Base-by-base conservation (phyloP, 495 filamentous ascomycete species). In the Coniosporium apollinis region DNA sequence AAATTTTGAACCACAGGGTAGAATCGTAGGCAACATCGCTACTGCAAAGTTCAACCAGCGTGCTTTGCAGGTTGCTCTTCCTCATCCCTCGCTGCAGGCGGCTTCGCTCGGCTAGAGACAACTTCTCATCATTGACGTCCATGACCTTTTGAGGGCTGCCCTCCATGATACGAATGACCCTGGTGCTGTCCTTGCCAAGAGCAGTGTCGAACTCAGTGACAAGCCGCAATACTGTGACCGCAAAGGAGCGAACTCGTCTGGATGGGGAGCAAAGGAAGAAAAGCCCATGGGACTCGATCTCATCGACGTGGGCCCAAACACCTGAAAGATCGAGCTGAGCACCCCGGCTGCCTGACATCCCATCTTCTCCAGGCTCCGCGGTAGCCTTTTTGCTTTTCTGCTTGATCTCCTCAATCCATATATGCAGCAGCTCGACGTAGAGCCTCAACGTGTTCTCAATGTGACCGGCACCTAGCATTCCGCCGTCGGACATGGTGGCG, bases 181-280 rank as follows among this genome's bases (percentile, higher is more conserved):
- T 67, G 3, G 65, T 67, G 34, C 72, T 77, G 32, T 83, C 73
- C 47, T 85, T 87, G 19, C 79, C 76, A 14, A 99, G 65, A 4
- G 84, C 87, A 2, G 67, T 76, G 48, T 99, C 91, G 41, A 96
- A 96, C 38, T 96, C 85, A 13, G 80, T 89, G 42, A 99, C 82
- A 19, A 94, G 64, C 3, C 83, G 79, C 13, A 99, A 61, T 2
- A 96, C 91, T 3, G 76, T 91, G 28, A 99, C 81, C 1, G 89
- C 91, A 51, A 87, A 87, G 26, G 81, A 68, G 22, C 89, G 72
- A 17, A 99, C 89, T 24, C 76, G 69, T 38, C 82, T 68, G 7
- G 89, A 94, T 42, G 94, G 91, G 0, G 89, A 96, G 52, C 91
- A 96, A 3, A 99, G 57, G 52, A 99, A 96, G 64, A 99, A 96